phyloP scores from a whole-genome alignment of 2,329 filamentous ascomycete genomes.

The Graphium sp. region DNA sequence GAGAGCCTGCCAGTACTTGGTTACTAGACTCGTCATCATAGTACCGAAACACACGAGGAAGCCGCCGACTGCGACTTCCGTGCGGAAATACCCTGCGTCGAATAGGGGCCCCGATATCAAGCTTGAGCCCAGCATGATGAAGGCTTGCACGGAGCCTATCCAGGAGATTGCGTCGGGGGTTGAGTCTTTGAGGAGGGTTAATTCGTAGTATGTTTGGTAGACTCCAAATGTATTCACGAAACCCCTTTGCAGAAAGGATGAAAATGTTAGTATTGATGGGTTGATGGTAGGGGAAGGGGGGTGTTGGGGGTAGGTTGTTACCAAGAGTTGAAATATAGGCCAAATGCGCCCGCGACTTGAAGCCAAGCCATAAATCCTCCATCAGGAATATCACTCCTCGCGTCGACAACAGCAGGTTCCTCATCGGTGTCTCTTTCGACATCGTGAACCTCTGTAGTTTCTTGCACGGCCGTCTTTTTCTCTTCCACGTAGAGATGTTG shows the following conservation, averaged over 20 bases:
- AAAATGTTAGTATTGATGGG: not conserved
- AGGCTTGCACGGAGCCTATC: constrained; percentile 29
- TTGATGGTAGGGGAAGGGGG: not conserved
- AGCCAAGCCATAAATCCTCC: constrained; percentile 23
- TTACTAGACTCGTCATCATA: constrained; percentile 20
- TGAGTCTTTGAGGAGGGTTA: constrained; percentile 15
- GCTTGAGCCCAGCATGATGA: constrained; percentile 18
- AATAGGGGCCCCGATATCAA: constrained; percentile 22
- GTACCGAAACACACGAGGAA: constrained; percentile 26
- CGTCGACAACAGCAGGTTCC: not conserved
- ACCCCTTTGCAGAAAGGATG: constrained; percentile 14
- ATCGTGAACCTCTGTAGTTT: too few relatives aligned
- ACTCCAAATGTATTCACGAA: constrained; percentile 27
- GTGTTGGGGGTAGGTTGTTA: too few relatives aligned
- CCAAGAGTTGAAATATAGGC: constrained; percentile 30
- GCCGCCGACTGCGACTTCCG: constrained; percentile 20
- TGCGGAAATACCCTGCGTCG: constrained; percentile 26
- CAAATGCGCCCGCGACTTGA: constrained; percentile 26
- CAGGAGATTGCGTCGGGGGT: constrained; percentile 15
- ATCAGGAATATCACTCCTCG: constrained; percentile 9
- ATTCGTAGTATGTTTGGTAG: constrained; percentile 34
- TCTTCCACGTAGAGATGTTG: too few relatives aligned
- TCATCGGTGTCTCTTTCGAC: not conserved
- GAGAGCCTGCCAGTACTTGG: constrained; percentile 24
- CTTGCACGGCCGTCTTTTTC: too few relatives aligned